Conservation (phyloP, 108 stramenopile species). For the Thalassiosira profunda region DNA sequence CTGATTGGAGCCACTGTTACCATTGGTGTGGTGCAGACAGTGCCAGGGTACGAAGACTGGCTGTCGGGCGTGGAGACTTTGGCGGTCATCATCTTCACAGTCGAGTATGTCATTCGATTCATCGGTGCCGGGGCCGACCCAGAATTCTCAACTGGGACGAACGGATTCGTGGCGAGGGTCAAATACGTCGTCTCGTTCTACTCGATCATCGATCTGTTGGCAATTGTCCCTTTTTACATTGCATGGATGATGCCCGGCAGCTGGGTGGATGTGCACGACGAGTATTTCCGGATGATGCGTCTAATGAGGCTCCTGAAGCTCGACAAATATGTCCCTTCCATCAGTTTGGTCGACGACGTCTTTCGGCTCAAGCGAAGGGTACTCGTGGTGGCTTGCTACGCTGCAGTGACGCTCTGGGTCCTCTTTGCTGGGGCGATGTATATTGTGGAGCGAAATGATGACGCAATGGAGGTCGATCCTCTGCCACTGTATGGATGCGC, state of each 20-base stretch:
- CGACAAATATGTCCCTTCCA: constrained; percentile 91
- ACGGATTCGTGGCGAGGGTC: constrained; percentile 51
- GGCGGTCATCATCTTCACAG: constrained; percentile 88
- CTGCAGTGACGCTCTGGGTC: constrained; percentile 82
- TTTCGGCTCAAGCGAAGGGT: constrained; percentile 76
- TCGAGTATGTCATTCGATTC: constrained; percentile 87
- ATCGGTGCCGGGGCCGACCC: constrained; percentile 80
- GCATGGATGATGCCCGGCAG: constrained; percentile 61
- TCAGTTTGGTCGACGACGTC: constrained; percentile 90
- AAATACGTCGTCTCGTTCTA: constrained; percentile 84
- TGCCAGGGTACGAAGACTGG: constrained; percentile 65
- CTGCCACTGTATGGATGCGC: constrained; percentile 76
- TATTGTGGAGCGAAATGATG: constrained; percentile 79
- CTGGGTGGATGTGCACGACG: constrained; percentile 84
- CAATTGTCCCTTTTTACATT: constrained; percentile 88
- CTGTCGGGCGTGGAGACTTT: constrained; percentile 67
- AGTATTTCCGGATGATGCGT: constrained; percentile 89
- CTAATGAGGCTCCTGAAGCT: constrained; percentile 88
- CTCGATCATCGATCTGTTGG: constrained; percentile 87
- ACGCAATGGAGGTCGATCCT: constrained; percentile 66
- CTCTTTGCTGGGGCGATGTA: constrained; percentile 84
- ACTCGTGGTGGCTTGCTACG: constrained; percentile 71
- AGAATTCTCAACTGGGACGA: constrained; percentile 48
- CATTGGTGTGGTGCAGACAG: constrained; percentile 76
- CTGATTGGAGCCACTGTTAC: constrained; percentile 68